Percentiles rank a stretch among this genome's conserved stretches.
These are phyloP conservation scores for Umbelopsis vinacea DNA, from an alignment of 192 early-diverging fungal genomes.

Conservation along the genomic window DNA sequence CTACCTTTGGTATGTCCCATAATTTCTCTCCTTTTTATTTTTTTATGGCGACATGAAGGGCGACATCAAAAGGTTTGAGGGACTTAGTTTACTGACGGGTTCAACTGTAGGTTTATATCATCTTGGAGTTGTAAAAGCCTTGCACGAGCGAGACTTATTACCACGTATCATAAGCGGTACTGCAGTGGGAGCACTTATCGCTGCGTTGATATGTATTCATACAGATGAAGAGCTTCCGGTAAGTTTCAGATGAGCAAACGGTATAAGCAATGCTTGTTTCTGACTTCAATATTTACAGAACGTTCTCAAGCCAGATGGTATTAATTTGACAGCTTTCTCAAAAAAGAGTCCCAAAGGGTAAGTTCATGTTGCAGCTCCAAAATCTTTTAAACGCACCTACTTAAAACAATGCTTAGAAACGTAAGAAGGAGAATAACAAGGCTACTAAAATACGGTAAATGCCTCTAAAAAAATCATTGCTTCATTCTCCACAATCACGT, in stretches of 20 bases:
- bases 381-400: too few species aligned
- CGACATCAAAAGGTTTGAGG: too few species aligned
- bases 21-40: background rate
- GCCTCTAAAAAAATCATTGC: background rate
- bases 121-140: conserved; percentile 79
- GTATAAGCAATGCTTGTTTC: too few species aligned
- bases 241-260: conserved; percentile 8
- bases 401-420: conserved; percentile 30
- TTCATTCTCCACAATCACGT: background rate
- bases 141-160: conserved; percentile 64
- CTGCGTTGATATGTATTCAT: conserved; percentile 75
- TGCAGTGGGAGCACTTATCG: conserved; percentile 73
- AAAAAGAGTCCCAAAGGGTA: conserved; percentile 58
- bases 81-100: too few species aligned
- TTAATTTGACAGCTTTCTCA: conserved; percentile 70
- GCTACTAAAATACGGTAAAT: conserved; percentile 66
- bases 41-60: too few species aligned
- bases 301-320: conserved; percentile 60
- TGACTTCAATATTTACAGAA: conserved; percentile 25
- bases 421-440: conserved; percentile 66
- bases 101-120: conserved; percentile 63
- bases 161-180: conserved; percentile 81
- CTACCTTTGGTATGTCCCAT: conserved; percentile 62
- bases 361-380: background rate
- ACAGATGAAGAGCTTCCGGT: conserved; percentile 77